phyloP scores from a whole-genome alignment of 768 basidiomycete genomes.

The Suillus luteus region DNA sequence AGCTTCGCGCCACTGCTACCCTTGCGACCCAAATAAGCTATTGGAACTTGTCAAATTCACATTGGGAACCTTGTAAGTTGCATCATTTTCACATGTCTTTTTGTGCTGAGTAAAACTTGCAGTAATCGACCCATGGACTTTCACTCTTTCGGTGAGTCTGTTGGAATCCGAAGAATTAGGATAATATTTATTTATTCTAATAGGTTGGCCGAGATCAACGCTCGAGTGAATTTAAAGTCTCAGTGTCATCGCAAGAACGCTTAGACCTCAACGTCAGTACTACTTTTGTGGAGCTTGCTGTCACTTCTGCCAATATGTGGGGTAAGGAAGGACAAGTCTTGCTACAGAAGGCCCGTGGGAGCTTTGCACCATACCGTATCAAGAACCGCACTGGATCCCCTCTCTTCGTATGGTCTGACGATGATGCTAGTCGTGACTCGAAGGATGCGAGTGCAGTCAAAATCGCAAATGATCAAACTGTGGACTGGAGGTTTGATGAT shows the following conservation, averaged over 20 bases:
- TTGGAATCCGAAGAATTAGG: conserved; percentile 4
- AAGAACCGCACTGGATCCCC: conserved; percentile 89
- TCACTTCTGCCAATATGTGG: conserved; percentile 73
- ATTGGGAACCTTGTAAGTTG: conserved; percentile 89
- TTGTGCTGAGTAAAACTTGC: conserved; percentile 17
- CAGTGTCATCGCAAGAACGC: conserved; percentile 74
- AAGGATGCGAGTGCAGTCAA: conserved; percentile 56
- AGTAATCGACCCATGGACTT: conserved; percentile 97
- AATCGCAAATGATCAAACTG: conserved; percentile 69
- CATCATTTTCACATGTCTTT: conserved; percentile 8
- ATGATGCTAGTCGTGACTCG: conserved; percentile 51
- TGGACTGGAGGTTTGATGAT: conserved; percentile 98
- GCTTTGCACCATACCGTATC: conserved; percentile 91
- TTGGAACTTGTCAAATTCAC: conserved; percentile 96
- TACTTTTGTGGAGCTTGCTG: conserved; percentile 83
- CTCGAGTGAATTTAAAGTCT: conserved; percentile 55
- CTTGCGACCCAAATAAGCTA: conserved; percentile 86
- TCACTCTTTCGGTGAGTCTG: conserved; percentile 62
- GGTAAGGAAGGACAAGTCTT: conserved; percentile 72
- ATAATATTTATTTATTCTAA: conserved; percentile 18
- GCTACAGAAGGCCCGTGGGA: conserved; percentile 77
- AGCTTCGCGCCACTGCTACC: conserved; percentile 85
- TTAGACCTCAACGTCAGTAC: conserved; percentile 91
- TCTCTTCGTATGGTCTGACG: conserved; percentile 84
- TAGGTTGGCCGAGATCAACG: conserved; percentile 59